These are phyloP conservation scores for Kuraishia cidri DNA, from an alignment of 805 yeast genomes.

Conservation along the genomic window DNA sequence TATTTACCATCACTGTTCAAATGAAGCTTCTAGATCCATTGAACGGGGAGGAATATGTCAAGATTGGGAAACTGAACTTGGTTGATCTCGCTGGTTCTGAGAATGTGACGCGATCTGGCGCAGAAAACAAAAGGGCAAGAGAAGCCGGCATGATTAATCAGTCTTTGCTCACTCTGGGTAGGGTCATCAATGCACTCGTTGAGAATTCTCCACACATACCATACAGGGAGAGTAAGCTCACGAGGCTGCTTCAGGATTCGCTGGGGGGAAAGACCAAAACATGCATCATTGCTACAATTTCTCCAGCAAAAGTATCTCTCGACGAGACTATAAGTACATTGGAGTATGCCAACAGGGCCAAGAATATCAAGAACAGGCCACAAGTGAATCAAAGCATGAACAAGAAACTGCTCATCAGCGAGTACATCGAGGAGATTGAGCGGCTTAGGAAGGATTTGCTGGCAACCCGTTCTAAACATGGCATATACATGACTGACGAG, in stretches of 20 bases:
- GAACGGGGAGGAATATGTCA: slow-evolving; percentile 39
- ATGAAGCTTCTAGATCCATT: slow-evolving; percentile 39
- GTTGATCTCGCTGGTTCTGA: slow-evolving; percentile 94
- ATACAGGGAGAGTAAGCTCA: slow-evolving; percentile 76
- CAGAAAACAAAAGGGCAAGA: slow-evolving; percentile 71
- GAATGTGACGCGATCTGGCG: slow-evolving; percentile 78
- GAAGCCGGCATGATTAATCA: slow-evolving; percentile 91
- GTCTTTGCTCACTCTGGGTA: slow-evolving; percentile 77
- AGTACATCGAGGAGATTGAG: slow-evolving; percentile 46
- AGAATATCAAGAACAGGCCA: slow-evolving; percentile 65
- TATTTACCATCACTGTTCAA: slow-evolving; percentile 60
- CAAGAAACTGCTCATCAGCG: slow-evolving; percentile 43
- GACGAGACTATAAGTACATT: slow-evolving; percentile 82
- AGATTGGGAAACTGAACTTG: slow-evolving; percentile 62
- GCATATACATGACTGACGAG: slow-evolving; percentile 50
- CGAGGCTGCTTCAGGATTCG: slow-evolving; percentile 72
- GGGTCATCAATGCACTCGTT: slow-evolving; percentile 68
- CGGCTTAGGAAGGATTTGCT: slow-evolving; percentile 48
- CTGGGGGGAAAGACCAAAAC: slow-evolving; percentile 88
- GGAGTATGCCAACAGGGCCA: slow-evolving; percentile 84
- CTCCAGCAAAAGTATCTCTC: slow-evolving; percentile 70
- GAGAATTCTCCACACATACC: slow-evolving; percentile 66
- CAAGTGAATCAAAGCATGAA: slow-evolving; percentile 57
- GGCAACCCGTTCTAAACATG: slow-evolving; percentile 58
- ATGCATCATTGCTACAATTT: slow-evolving; percentile 77